Conservation (phyloP, 2,329 filamentous ascomycete genomes). For the Penicillium sclerotiorum region DNA sequence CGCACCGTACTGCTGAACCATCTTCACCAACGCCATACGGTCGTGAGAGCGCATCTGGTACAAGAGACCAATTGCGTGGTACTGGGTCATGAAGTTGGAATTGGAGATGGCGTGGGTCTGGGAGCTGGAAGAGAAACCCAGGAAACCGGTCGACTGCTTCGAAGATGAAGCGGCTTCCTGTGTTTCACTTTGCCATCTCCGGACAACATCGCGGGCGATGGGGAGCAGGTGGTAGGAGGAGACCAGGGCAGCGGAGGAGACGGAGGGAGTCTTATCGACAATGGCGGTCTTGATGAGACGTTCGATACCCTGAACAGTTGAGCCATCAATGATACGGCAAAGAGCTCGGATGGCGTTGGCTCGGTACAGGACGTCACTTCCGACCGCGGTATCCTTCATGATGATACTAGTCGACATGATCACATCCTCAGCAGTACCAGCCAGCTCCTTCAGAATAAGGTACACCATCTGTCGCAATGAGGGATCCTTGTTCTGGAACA, state of each 20-base stretch:
- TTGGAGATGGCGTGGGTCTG: constrained; percentile 71
- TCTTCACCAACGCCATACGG: constrained; percentile 97
- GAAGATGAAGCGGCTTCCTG: constrained; percentile 90
- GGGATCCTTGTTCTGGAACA: constrained; percentile 99
- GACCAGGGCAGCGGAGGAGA: constrained; percentile 92
- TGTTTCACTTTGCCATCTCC: constrained; percentile 97
- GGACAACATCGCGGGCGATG: constrained; percentile 91
- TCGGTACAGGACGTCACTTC: constrained; percentile 89
- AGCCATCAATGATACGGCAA: constrained; percentile 95
- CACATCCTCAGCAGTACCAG: constrained; percentile 92
- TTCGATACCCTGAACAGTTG: constrained; percentile 96
- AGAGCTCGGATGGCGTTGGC: constrained; percentile 95
- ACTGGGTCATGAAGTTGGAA: constrained; percentile 97
- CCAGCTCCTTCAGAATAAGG: constrained; percentile 95
- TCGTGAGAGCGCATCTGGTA: constrained; percentile 99
- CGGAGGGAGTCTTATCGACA: constrained; percentile 97
- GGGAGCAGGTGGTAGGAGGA: constrained; percentile 98
- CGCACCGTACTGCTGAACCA: constrained; percentile 98
- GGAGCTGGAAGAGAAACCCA: constrained; percentile 83
- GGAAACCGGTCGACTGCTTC: constrained; percentile 87
- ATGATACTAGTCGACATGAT: constrained; percentile 99
- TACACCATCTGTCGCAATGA: constrained; percentile 98
- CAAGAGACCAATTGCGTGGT: constrained; percentile 93
- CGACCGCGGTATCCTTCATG: constrained; percentile 98
- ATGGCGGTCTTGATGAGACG: constrained; percentile 98